Conservation (phyloP, 805 yeast genomes). For the Candida broadrunensis region DNA sequence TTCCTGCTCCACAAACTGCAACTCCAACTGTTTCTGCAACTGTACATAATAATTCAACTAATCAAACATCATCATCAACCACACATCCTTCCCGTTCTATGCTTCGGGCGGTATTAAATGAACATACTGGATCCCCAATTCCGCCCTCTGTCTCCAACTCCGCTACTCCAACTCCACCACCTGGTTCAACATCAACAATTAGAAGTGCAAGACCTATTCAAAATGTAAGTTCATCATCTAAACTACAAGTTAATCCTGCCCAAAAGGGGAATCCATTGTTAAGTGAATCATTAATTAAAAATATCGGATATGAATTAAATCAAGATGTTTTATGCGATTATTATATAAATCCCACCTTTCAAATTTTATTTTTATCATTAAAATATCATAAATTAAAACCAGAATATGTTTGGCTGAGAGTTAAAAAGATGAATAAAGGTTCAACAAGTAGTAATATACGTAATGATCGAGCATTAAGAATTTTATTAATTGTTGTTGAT, state of each 20-base stretch:
- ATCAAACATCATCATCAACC: neutral
- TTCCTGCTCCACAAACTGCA: neutral
- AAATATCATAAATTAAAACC: constrained; percentile 76
- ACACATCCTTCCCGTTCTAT: neutral
- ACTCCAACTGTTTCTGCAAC: neutral
- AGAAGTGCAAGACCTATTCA: neutral
- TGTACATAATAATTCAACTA: neutral
- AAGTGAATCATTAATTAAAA: constrained; percentile 45
- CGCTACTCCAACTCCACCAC: neutral
- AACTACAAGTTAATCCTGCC: constrained; percentile 55
- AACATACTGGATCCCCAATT: neutral
- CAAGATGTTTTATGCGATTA: constrained; percentile 57
- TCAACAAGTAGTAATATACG: constrained; percentile 21
- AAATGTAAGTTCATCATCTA: constrained; percentile 2
- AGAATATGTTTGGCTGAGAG: constrained; percentile 62
- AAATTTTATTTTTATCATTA: constrained; percentile 60
- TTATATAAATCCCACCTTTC: constrained; percentile 53
- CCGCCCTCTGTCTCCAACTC: neutral
- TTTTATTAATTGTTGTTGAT: constrained; percentile 63
- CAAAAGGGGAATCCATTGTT: constrained; percentile 75
- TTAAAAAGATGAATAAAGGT: constrained; percentile 41
- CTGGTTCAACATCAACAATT: neutral
- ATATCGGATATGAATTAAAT: constrained; percentile 55
- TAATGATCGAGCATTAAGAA: constrained; percentile 44
- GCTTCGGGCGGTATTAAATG: neutral